These are phyloP conservation scores for Microsporum ferrugineum DNA, from an alignment of 2,329 filamentous ascomycete species.

Conservation along the genomic window DNA sequence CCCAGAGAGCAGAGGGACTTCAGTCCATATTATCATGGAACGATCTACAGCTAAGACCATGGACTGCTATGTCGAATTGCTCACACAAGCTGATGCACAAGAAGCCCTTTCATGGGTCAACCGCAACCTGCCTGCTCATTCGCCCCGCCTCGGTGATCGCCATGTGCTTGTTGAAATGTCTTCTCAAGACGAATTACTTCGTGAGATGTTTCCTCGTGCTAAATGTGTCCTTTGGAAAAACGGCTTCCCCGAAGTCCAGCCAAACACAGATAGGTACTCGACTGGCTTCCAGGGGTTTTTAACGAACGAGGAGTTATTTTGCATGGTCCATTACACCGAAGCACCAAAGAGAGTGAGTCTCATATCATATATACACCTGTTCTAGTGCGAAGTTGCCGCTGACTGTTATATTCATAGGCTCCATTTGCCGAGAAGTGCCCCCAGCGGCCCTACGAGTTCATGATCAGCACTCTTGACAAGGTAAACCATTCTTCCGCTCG, in stretches of 20 bases:
- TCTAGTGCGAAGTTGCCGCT: neutral
- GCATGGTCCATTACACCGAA: constrained; percentile 38
- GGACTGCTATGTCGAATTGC: constrained; percentile 43
- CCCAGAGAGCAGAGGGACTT: constrained; percentile 28
- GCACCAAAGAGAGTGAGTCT: constrained; percentile 39
- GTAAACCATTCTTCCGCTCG: constrained; percentile 18
- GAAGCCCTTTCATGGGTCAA: constrained; percentile 29
- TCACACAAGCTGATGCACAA: constrained; percentile 28
- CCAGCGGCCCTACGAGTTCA: constrained; percentile 43
- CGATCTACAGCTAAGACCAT: constrained; percentile 46
- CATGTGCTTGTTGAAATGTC: constrained; percentile 37
- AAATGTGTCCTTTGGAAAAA: constrained; percentile 39
- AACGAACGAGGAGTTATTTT: constrained; percentile 40
- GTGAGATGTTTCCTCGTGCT: constrained; percentile 41
- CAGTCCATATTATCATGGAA: constrained; percentile 49
- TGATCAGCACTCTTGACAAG: constrained; percentile 43
- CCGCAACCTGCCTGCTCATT: constrained; percentile 25
- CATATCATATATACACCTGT: neutral
- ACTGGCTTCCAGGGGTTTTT: constrained; percentile 43
- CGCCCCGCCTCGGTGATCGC: constrained; percentile 38
- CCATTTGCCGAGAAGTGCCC: constrained; percentile 39
- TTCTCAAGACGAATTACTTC: constrained; percentile 39
- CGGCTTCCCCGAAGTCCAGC: constrained; percentile 25
- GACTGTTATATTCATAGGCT: constrained; percentile 27
- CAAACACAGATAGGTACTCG: constrained; percentile 34